phyloP scores from a whole-genome alignment of 2,329 filamentous ascomycete genomes.

The Zymoseptoria passerinii region DNA sequence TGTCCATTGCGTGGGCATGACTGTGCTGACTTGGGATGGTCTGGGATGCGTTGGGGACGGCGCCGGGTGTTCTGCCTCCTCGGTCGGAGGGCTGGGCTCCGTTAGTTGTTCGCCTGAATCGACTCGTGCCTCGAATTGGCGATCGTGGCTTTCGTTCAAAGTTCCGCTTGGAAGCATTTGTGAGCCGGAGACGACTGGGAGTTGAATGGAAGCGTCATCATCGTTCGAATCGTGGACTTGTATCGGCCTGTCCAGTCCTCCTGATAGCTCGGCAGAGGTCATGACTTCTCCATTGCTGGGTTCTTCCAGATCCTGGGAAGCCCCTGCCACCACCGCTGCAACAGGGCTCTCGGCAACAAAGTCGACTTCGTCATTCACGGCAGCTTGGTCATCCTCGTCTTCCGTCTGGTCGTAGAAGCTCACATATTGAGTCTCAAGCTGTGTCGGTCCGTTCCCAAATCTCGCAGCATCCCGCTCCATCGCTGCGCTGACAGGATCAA shows the following conservation, averaged over 20 bases:
- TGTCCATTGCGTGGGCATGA: conserved; percentile 2
- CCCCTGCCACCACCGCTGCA: not conserved
- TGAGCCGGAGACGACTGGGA: not conserved
- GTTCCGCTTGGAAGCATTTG: too few relatives aligned
- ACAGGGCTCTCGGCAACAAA: not conserved
- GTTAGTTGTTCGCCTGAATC: too few relatives aligned
- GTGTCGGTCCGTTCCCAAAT: conserved; percentile 10
- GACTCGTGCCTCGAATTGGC: too few relatives aligned
- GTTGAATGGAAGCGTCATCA: not conserved
- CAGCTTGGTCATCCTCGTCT: not conserved
- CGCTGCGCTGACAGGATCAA: conserved; percentile 14
- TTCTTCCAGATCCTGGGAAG: not conserved
- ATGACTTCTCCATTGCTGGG: not conserved
- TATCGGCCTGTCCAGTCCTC: not conserved
- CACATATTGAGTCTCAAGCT: conserved; percentile 4
- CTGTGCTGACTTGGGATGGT: conserved; percentile 9
- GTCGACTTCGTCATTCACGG: not conserved
- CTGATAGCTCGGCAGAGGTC: not conserved
- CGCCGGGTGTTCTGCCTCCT: too few relatives aligned
- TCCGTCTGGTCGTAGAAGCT: not conserved
- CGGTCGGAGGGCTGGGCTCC: too few relatives aligned
- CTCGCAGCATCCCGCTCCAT: conserved; percentile 14
- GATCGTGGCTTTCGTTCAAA: too few relatives aligned
- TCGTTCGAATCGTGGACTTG: not conserved
- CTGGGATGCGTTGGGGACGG: not conserved